Conservation (phyloP, 2,329 filamentous ascomycete genomes). For the Epichloe hybrida region DNA sequence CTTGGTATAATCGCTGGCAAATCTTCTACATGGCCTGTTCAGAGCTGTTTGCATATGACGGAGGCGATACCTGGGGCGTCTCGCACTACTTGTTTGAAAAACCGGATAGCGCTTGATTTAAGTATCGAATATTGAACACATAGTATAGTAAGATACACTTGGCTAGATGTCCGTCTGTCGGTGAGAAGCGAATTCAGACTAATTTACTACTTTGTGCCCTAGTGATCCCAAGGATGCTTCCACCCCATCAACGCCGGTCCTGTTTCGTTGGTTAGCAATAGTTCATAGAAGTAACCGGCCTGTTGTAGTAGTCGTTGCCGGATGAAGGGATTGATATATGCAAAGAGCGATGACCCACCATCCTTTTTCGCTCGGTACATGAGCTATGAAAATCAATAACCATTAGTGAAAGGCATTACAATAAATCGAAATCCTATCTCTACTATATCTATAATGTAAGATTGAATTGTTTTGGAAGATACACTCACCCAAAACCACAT, state of each 20-base stretch:
- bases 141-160: not conserved
- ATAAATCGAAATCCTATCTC: too few relatives aligned
- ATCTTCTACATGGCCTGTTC: conserved; percentile 61
- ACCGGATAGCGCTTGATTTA: conserved; percentile 12
- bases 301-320: not conserved
- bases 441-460: not conserved
- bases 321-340: not conserved
- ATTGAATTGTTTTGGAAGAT: not conserved
- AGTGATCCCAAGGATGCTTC: conserved; percentile 97
- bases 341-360: conserved; percentile 33
- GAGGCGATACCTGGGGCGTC: conserved; percentile 55
- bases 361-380: conserved; percentile 97
- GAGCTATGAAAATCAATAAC: conserved; percentile 39
- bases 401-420: not conserved
- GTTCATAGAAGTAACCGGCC: not conserved
- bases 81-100: conserved; percentile 56
- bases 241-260: conserved; percentile 70
- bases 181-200: not conserved
- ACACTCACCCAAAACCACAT: conserved; percentile 97
- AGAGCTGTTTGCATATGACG: conserved; percentile 52
- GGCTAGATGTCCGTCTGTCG: not conserved
- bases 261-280: conserved; percentile 13
- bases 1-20: conserved; percentile 59
- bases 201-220: conserved; percentile 17
- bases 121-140: not conserved